Evolutionary conservation across 371 early-diverging fungal genomes (phyloP).

Genomic region (Catenaria anguillulae): DNA sequence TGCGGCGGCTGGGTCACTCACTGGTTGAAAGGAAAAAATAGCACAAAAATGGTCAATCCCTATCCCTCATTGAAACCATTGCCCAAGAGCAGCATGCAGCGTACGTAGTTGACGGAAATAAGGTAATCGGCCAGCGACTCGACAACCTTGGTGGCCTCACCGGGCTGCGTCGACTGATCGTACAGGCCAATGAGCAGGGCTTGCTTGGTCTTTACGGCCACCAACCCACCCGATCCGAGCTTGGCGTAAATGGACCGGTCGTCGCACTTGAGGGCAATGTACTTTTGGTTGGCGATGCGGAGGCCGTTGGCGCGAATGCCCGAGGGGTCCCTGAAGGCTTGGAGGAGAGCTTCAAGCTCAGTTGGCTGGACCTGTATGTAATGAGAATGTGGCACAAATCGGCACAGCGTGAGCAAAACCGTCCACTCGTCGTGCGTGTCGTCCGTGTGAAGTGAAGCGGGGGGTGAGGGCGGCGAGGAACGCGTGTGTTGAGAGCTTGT

Average conservation of each 20-base stretch:
- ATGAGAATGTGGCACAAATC: not conserved
- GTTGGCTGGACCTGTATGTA: slow-evolving; percentile 30
- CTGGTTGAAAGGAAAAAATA: no score
- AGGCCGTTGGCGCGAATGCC: slow-evolving; percentile 50
- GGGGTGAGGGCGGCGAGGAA: no score
- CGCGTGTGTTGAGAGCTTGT: no score
- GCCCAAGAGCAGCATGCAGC: no score
- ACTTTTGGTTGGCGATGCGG: slow-evolving; percentile 48
- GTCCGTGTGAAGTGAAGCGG: no score
- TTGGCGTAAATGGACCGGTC: slow-evolving; percentile 61
- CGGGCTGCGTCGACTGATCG: slow-evolving; percentile 47
- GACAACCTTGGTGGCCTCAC: slow-evolving; percentile 58
- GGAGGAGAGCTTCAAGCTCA: slow-evolving; percentile 43
- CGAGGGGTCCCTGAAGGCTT: slow-evolving; percentile 45
- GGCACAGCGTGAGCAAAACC: not conserved
- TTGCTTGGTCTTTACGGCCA: slow-evolving; percentile 65
- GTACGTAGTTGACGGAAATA: slow-evolving; percentile 22
- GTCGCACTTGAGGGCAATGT: slow-evolving; percentile 50
- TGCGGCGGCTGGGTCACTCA: no score
- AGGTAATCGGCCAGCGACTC: slow-evolving; percentile 74
- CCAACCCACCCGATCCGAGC: slow-evolving; percentile 48
- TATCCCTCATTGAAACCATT: no score
- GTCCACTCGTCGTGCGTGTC: no score
- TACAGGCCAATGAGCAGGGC: slow-evolving; percentile 62
- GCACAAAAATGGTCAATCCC: no score